Conservation (phyloP, 306 rosid genomes). For the Canavalia ensiformis region DNA sequence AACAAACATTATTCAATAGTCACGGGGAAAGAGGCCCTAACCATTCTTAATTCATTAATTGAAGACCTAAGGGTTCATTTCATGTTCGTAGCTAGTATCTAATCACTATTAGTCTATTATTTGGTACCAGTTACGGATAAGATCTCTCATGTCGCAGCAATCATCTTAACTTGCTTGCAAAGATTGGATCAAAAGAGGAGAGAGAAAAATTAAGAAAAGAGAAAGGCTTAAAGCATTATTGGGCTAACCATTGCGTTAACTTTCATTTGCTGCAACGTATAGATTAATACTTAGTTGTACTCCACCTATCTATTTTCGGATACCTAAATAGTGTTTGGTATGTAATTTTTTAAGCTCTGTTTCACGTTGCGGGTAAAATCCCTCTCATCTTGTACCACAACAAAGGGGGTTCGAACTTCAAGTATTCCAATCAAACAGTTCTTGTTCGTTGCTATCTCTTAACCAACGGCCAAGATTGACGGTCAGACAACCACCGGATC, state of each 20-base stretch:
- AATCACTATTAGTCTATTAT: slow-evolving; percentile 26
- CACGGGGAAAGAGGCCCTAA: slow-evolving; percentile 24
- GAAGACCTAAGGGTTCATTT: not conserved
- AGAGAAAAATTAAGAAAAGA: not conserved
- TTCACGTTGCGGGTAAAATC: slow-evolving; percentile 42
- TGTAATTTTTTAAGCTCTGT: slow-evolving; percentile 40
- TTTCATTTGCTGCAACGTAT: slow-evolving; percentile 48
- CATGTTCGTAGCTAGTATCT: slow-evolving; percentile 19
- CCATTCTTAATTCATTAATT: slow-evolving; percentile 21
- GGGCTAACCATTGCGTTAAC: slow-evolving; percentile 23
- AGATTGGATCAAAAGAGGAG: slow-evolving; percentile 1
- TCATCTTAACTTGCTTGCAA: slow-evolving; percentile 51
- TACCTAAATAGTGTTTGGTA: slow-evolving; percentile 30
- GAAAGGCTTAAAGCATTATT: slow-evolving; percentile 28
- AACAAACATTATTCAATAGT: slow-evolving; percentile 41
- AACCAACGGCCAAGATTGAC: slow-evolving; percentile 30
- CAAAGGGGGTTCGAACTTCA: not conserved
- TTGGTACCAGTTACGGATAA: slow-evolving; percentile 25
- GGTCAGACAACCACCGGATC: not conserved
- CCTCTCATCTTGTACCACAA: slow-evolving; percentile 2
- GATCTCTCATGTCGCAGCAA: slow-evolving; percentile 38
- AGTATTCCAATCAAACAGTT: slow-evolving; percentile 22
- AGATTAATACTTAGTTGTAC: not conserved
- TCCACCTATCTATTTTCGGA: slow-evolving; percentile 1
- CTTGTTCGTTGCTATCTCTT: not conserved